Evolutionary conservation across 2,329 filamentous ascomycete species (phyloP).

Genomic region (Alternaria sp.): DNA sequence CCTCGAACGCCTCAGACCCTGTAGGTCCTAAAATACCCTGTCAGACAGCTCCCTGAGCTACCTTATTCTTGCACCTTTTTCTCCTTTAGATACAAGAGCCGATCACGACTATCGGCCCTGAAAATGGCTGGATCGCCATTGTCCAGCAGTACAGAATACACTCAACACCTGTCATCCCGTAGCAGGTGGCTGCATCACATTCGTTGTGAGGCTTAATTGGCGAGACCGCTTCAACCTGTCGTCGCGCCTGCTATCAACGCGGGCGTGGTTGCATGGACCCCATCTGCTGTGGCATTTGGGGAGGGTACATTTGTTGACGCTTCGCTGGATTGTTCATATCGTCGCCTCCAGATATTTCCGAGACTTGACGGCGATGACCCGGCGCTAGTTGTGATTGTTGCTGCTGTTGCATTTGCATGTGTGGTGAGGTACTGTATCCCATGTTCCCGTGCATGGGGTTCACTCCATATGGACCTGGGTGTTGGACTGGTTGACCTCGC

Average conservation of each 20-base stretch:
- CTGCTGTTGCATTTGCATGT: conserved; percentile 47
- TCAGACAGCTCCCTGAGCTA: conserved; percentile 1
- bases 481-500: conserved; percentile 44
- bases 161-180: conserved; percentile 1
- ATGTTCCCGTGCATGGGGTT: conserved; percentile 43
- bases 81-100: conserved; percentile 5
- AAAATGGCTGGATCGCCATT: neutral
- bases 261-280: conserved; percentile 59
- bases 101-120: conserved; percentile 5
- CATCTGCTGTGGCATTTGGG: conserved; percentile 53
- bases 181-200: neutral
- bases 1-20: conserved; percentile 7
- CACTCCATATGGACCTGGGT: conserved; percentile 48
- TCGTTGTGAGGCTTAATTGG: neutral
- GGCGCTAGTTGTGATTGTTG: conserved; percentile 28
- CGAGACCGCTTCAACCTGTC: neutral
- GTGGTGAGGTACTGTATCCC: conserved; percentile 49
- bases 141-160: neutral
- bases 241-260: conserved; percentile 34
- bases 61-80: neutral
- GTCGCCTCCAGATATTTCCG: conserved; percentile 63
- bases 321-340: conserved; percentile 61
- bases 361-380: conserved; percentile 63
- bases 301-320: conserved; percentile 63
- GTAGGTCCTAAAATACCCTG: conserved; percentile 2